phyloP scores from a whole-genome alignment of 2,329 filamentous ascomycete genomes.

The Rutstroemia sp. region DNA sequence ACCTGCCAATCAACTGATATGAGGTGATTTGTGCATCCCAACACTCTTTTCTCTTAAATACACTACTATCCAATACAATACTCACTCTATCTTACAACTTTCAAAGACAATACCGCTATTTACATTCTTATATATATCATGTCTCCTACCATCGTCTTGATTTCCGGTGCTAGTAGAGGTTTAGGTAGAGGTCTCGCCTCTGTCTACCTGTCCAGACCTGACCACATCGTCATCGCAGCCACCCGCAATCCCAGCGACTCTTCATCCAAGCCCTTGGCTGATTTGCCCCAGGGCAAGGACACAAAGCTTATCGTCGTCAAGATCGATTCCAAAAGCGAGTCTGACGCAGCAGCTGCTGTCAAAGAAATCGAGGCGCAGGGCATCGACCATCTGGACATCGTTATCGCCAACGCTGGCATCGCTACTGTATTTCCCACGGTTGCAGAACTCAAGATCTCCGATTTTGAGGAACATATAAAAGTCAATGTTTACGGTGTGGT shows the following conservation, averaged over 20 bases:
- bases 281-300: conserved; percentile 11
- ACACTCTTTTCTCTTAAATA: too few relatives aligned
- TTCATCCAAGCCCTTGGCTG: conserved; percentile 25
- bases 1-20: too few relatives aligned
- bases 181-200: neutral
- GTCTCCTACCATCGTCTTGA: neutral
- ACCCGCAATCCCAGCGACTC: conserved; percentile 27
- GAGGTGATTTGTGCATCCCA: too few relatives aligned
- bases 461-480: conserved; percentile 21
- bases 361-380: conserved; percentile 27
- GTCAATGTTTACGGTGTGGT: conserved; percentile 28
- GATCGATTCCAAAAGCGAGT: conserved; percentile 32
- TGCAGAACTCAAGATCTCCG: conserved; percentile 22
- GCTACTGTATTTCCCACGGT: conserved; percentile 24
- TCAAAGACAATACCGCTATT: too few relatives aligned
- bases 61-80: too few relatives aligned
- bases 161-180: neutral
- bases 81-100: too few relatives aligned
- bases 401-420: conserved; percentile 47
- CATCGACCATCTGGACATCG: conserved; percentile 39
- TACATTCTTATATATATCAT: too few relatives aligned
- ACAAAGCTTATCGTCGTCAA: conserved; percentile 37
- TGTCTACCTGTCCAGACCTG: conserved; percentile 19
- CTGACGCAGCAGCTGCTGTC: conserved; percentile 31
- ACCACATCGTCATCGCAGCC: conserved; percentile 32